A percentile compares a stretch with the other conserved stretches of the same genome.
Conservation (phyloP, 1,139 yeast genomes). For the Geotrichum klebahnii region DNA sequence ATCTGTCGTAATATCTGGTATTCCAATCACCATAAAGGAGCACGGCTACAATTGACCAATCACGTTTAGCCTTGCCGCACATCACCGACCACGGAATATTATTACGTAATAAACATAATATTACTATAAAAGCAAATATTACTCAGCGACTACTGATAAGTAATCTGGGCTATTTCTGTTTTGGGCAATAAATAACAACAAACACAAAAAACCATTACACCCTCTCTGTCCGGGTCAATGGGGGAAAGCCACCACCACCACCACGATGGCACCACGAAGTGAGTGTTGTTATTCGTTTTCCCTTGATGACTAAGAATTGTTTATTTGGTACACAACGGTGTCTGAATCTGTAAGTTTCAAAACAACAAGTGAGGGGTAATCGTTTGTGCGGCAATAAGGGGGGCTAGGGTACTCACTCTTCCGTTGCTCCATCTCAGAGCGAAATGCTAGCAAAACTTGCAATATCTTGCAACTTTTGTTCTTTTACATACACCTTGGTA, state of each 20-base stretch:
- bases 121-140: background rate
- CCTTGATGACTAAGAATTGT: background rate
- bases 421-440: background rate
- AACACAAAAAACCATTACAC: too few relatives aligned
- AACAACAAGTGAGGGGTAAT: constrained; percentile 9
- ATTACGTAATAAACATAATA: background rate
- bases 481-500: background rate
- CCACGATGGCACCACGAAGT: too few relatives aligned
- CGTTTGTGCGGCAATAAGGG: constrained; percentile 1
- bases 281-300: background rate
- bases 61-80: background rate
- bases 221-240: constrained; percentile 1
- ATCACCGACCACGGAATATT: background rate
- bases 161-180: background rate
- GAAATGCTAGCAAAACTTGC: background rate
- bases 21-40: too few relatives aligned
- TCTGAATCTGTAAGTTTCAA: too few relatives aligned
- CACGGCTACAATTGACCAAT: background rate
- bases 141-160: background rate
- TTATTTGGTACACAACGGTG: background rate
- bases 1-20: too few relatives aligned
- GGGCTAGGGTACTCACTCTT: background rate
- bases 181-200: too few relatives aligned
- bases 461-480: background rate
- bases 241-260: background rate